A percentile compares a stretch with the other conserved stretches of the same genome.
phyloP scores from a whole-genome alignment of 768 basidiomycete species.

The Clavulina sp. region DNA sequence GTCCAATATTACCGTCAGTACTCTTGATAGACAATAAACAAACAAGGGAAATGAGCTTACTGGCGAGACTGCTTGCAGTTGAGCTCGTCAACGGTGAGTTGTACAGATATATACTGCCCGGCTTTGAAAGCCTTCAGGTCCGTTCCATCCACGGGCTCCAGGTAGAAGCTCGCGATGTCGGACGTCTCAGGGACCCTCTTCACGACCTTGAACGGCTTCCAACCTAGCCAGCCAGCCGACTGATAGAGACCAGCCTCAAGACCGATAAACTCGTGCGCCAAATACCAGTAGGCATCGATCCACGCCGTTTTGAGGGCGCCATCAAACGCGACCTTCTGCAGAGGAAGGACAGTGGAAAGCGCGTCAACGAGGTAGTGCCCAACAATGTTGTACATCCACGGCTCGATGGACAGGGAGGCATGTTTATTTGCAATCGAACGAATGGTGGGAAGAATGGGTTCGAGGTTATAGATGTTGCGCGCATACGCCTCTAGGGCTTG shows the following conservation, averaged over 20 bases:
- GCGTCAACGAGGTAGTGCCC: conserved; percentile 13
- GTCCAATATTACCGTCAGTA: no score
- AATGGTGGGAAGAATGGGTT: conserved; percentile 11
- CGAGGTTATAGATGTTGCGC: conserved; percentile 13
- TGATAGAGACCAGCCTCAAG: not conserved
- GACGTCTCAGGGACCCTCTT: not conserved
- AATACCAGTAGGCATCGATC: conserved; percentile 12
- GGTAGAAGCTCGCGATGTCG: not conserved
- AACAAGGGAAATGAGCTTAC: no score
- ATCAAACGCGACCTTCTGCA: conserved; percentile 11
- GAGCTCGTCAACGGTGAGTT: not conserved
- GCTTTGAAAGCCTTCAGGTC: not conserved
- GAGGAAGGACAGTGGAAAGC: conserved; percentile 11
- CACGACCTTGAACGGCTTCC: not conserved
- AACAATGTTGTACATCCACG: conserved; percentile 13
- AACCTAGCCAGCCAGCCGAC: not conserved
- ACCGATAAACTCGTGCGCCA: conserved; percentile 1
- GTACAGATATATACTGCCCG: conserved; percentile 2
- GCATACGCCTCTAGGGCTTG: no score
- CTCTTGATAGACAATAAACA: no score
- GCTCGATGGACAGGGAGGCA: conserved; percentile 11
- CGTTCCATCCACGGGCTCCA: not conserved
- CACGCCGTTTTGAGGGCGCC: conserved; percentile 13
- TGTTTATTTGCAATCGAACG: conserved; percentile 14
- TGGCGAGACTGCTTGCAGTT: no score